Conservation (phyloP, 257 asterid species). For the Oldenlandia corymbosa region DNA sequence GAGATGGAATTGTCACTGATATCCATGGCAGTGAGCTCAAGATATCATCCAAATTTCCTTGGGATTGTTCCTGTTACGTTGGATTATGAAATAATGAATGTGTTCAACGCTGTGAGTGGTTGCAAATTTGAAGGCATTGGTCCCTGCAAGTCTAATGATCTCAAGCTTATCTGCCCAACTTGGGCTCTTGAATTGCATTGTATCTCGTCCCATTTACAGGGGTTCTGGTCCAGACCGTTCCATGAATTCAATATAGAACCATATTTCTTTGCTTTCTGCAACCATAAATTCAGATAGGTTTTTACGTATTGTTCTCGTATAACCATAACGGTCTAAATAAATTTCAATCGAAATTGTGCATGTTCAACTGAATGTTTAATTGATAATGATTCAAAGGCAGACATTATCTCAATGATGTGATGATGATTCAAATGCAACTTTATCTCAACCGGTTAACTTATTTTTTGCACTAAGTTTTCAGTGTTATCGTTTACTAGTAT, state of each 20-base stretch:
- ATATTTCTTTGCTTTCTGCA: no score
- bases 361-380: no score
- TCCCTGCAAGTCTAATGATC: constrained; percentile 67
- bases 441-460: no score
- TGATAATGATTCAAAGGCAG: no score
- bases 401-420: no score
- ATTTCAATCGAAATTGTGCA: no score
- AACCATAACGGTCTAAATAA: no score
- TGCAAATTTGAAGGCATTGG: constrained; percentile 70
- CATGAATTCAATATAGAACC: constrained; percentile 52
- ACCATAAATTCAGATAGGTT: no score
- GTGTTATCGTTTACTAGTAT: no score
- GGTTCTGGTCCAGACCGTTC: constrained; percentile 42
- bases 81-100: constrained; percentile 62
- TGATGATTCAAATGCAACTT: no score
- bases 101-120: constrained; percentile 39
- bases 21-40: constrained; percentile 42
- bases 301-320: no score
- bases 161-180: constrained; percentile 50
- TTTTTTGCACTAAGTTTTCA: no score
- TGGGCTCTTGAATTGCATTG: constrained; percentile 51
- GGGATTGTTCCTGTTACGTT: constrained; percentile 84
- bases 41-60: constrained; percentile 57
- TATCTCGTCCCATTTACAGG: constrained; percentile 83
- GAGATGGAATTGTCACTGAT: constrained; percentile 63